Base-by-base conservation (phyloP, 106 monocot genomes). In the Dendrobium nobile region DNA sequence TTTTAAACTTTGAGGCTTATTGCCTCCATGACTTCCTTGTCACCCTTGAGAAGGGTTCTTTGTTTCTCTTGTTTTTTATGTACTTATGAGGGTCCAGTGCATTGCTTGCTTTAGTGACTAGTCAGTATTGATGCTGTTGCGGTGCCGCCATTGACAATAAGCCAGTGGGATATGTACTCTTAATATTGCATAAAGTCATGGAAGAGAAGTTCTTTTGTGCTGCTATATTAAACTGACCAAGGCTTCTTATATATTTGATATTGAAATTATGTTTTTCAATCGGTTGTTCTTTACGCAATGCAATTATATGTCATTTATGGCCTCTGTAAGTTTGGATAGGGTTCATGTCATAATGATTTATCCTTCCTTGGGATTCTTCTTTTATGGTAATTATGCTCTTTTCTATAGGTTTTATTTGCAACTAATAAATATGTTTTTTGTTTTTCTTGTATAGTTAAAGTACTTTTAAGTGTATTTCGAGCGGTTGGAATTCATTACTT, bases 81-180 rank as follows among this genome's bases (percentile, higher is more conserved):
- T 22, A 61, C 22, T 61, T 61, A 22, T 61, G 1, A n/a, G 19
- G 61, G 8, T 22, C 22, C 8, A 22, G 8, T 61, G 4, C 61
- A 61, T 22, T 61, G 22, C 4, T 61, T 22, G 19, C 8, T 61
- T 22, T 4, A 61, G 4, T 61, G 5, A 16, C 9, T 18, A 13
- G 22, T 22, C 22, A 61, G 8, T 61, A n/a, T 61, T 61, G 61
- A 61, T 61, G 4, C 6, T 19, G 31, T 31, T 31, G 31, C 31
- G 31, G 31, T 31, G 61, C 61, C 22, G 22, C n/a, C n/a, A 1
- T 61, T 61, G 22, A 61, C 2, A 10, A 22, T 22, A 61, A 22
- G 61, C 61, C 61, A 61, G 61, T 61, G 20, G 61, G 61, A 61
- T 61, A n/a, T 61, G n/a, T 61, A n/a, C n/a, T 61, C n/a, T 6